Conservation (phyloP, 805 yeast species). For the Wilhelminamyces savonicus region DNA sequence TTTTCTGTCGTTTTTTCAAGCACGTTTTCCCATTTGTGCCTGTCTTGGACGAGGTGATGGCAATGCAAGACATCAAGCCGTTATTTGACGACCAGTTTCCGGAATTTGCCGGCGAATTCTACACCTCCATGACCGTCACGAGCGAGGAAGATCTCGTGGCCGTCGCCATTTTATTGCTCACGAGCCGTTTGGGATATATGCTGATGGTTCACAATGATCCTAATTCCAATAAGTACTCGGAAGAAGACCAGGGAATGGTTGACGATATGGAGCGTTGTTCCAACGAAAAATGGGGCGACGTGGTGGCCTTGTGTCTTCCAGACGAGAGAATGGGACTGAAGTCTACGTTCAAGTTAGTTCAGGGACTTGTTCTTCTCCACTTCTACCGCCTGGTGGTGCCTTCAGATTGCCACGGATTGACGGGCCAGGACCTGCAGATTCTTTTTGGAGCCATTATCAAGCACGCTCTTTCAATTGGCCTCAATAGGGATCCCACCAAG, state of each 20-base stretch:
- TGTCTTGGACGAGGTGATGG: conserved; percentile 22
- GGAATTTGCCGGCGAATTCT: conserved; percentile 9
- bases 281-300: conserved; percentile 21
- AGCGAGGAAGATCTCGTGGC: conserved; percentile 25
- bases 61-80: conserved; percentile 18
- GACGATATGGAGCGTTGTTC: conserved; percentile 23
- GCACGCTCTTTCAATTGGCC: conserved; percentile 36
- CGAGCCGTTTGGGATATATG: conserved; percentile 31
- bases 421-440: conserved; percentile 33
- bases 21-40: conserved; percentile 37
- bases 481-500: conserved; percentile 33
- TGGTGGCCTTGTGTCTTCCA: conserved; percentile 28
- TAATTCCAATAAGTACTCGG: conserved; percentile 16
- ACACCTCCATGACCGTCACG: conserved; percentile 15
- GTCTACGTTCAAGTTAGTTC: conserved; percentile 31
- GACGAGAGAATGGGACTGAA: conserved; percentile 22
- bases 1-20: conserved; percentile 28
- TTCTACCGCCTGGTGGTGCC: conserved; percentile 34
- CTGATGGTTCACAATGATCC: conserved; percentile 31
- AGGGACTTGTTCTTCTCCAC: conserved; percentile 24
- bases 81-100: conserved; percentile 19
- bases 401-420: conserved; percentile 35
- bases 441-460: conserved; percentile 29
- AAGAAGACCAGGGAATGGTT: conserved; percentile 20
- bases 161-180: conserved; percentile 23